These are phyloP conservation scores for Mycena indigotica DNA, from an alignment of 768 basidiomycete species.

Conservation along the genomic window DNA sequence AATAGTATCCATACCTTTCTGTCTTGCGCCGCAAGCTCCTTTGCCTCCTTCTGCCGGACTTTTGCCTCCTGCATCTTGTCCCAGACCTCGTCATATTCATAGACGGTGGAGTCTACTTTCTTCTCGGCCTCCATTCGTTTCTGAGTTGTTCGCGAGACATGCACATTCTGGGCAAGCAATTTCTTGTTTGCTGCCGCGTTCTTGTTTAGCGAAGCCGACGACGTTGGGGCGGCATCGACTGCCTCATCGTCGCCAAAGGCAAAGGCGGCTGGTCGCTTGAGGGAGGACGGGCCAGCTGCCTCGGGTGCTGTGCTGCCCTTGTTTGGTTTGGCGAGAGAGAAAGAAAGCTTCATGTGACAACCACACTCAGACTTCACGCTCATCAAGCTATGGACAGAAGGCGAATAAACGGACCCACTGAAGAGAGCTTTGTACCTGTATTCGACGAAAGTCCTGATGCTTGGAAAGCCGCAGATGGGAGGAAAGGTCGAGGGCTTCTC, in stretches of 20 bases:
- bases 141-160: slow-evolving; percentile 63
- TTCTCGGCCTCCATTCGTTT: slow-evolving; percentile 80
- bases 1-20: slow-evolving; percentile 60
- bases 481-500: slow-evolving; percentile 52
- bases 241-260: slow-evolving; percentile 60
- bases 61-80: slow-evolving; percentile 94
- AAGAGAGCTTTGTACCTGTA: slow-evolving; percentile 70
- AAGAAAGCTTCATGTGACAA: slow-evolving; percentile 81
- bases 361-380: slow-evolving; percentile 7
- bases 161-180: slow-evolving; percentile 58
- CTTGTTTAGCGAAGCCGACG: slow-evolving; percentile 35
- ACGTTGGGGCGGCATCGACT: slow-evolving; percentile 50
- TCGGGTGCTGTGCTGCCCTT: slow-evolving; percentile 37
- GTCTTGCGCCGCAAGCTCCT: slow-evolving; percentile 74
- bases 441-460: slow-evolving; percentile 48
- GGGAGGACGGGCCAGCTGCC: slow-evolving; percentile 42
- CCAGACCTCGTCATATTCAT: slow-evolving; percentile 95
- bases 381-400: slow-evolving; percentile 72
- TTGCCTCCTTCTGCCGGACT: slow-evolving; percentile 67
- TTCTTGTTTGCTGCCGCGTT: slow-evolving; percentile 53
- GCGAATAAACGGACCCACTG: slow-evolving; percentile 82
- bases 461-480: slow-evolving; percentile 41
- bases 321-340: slow-evolving; percentile 75
- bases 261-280: slow-evolving; percentile 66
- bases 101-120: slow-evolving; percentile 79